phyloP scores from a whole-genome alignment of 306 rosid genomes.

The Ziziphus jujuba region DNA sequence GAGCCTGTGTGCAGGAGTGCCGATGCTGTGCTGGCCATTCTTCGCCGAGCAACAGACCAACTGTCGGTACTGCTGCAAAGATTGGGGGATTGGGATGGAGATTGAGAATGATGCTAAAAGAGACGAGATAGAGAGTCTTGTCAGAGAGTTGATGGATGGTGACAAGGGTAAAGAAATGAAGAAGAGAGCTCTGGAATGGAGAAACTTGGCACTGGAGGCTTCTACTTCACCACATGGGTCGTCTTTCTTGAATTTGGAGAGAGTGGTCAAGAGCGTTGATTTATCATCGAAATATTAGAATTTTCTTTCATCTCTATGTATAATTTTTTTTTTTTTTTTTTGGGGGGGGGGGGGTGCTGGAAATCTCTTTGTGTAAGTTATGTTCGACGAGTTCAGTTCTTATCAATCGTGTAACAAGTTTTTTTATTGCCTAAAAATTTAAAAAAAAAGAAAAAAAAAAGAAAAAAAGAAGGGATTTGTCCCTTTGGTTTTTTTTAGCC shows the following conservation, averaged over 20 bases:
- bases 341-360: too few relatives aligned
- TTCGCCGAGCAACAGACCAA: slow-evolving; percentile 74
- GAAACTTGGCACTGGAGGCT: slow-evolving; percentile 37
- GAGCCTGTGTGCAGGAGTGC: slow-evolving; percentile 56
- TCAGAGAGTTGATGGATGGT: slow-evolving; percentile 61
- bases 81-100: slow-evolving; percentile 74
- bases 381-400: too few relatives aligned
- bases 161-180: slow-evolving; percentile 50
- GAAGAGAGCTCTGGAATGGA: slow-evolving; percentile 46
- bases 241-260: slow-evolving; percentile 34
- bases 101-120: slow-evolving; percentile 48
- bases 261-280: slow-evolving; percentile 28
- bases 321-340: background rate
- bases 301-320: too few relatives aligned
- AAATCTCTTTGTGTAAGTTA: too few relatives aligned
- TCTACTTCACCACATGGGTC: slow-evolving; percentile 29
- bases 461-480: too few relatives aligned
- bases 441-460: too few relatives aligned
- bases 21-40: slow-evolving; percentile 78
- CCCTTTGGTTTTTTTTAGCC: too few relatives aligned
- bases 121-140: slow-evolving; percentile 39
- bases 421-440: too few relatives aligned
- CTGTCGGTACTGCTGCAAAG: slow-evolving; percentile 46
- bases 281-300: background rate
- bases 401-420: too few relatives aligned